A percentile compares a stretch with the other conserved stretches of the same genome.
phyloP scores from a whole-genome alignment of 495 filamentous ascomycete species.

The Glutinoglossum americanum region DNA sequence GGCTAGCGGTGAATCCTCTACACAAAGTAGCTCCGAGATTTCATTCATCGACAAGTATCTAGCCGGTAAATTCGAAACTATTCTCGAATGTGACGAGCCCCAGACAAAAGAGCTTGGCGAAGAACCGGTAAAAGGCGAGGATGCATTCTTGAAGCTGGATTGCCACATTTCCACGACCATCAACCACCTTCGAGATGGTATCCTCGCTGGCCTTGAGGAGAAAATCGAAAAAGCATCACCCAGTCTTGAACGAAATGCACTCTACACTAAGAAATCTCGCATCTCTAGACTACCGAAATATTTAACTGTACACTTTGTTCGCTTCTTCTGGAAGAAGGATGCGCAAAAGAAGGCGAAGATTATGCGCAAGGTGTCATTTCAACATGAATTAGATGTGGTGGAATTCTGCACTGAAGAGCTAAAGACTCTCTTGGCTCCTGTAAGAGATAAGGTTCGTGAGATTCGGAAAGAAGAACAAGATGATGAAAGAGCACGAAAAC shows the following conservation, averaged over 20 bases:
- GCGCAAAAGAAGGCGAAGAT: constrained; percentile 98
- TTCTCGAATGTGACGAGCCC: constrained; percentile 64
- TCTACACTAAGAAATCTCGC: constrained; percentile 75
- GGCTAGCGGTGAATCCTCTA: constrained; percentile 19
- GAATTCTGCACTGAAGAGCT: constrained; percentile 92
- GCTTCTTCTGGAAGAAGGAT: constrained; percentile 91
- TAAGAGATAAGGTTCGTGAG: constrained; percentile 87
- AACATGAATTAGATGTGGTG: constrained; percentile 73
- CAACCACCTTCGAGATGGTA: constrained; percentile 77
- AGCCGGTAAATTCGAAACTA: constrained; percentile 53
- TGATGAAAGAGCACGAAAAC: constrained; percentile 66
- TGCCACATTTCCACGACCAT: constrained; percentile 76
- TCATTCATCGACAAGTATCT: constrained; percentile 87
- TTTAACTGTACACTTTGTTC: constrained; percentile 88
- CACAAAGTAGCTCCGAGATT: constrained; percentile 20
- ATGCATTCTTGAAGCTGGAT: constrained; percentile 77
- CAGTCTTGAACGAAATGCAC: constrained; percentile 48
- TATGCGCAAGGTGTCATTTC: constrained; percentile 95
- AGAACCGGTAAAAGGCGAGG: constrained; percentile 38
- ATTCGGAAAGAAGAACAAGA: constrained; percentile 88
- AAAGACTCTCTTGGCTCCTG: constrained; percentile 58
- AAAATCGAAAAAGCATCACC: constrained; percentile 78
- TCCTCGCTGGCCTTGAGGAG: constrained; percentile 60
- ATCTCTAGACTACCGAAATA: constrained; percentile 86
- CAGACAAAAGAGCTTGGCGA: constrained; percentile 58